A percentile compares a stretch with the other conserved stretches of the same genome.
These are phyloP conservation scores for Arthrocladium fulminans DNA, from an alignment of 2,329 filamentous ascomycete genomes.

Conservation along the genomic window DNA sequence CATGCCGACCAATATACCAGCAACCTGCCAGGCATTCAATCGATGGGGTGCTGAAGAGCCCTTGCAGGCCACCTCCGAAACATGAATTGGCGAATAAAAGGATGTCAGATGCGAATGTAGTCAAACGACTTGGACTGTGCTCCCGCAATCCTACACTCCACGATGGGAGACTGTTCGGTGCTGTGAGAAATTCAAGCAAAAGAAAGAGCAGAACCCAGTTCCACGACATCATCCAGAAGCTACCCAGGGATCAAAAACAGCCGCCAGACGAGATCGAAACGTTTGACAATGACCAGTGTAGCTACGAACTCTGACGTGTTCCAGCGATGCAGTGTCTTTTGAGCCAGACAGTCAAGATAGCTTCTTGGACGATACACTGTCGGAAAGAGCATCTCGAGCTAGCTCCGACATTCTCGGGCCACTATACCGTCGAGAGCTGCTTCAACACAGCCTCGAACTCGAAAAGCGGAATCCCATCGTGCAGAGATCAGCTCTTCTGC, in stretches of 20 bases:
- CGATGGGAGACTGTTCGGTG: background rate
- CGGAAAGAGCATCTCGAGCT: background rate
- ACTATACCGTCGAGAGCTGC: constrained; percentile 1
- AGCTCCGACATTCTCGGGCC: background rate
- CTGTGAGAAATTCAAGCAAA: background rate
- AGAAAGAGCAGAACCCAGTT: constrained; percentile 6
- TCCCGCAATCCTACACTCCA: background rate
- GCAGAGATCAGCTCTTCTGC: background rate
- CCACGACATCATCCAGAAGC: background rate
- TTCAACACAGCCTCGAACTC: background rate
- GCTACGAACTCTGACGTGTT: background rate
- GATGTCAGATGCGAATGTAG: constrained; percentile 23
- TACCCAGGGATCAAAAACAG: background rate
- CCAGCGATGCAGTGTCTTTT: background rate
- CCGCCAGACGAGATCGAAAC: background rate
- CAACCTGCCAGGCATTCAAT: constrained; percentile 25
- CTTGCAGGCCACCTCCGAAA: constrained; percentile 23
- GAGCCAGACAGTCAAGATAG: background rate
- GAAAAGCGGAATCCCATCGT: background rate
- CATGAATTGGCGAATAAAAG: constrained; percentile 27
- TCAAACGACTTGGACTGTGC: constrained; percentile 18
- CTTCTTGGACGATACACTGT: background rate
- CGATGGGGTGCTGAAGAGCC: constrained; percentile 32
- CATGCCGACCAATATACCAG: constrained; percentile 42
- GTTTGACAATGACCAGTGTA: background rate